Conservation (phyloP, 2,329 filamentous ascomycete genomes). For the Penicillium verrucosum region DNA sequence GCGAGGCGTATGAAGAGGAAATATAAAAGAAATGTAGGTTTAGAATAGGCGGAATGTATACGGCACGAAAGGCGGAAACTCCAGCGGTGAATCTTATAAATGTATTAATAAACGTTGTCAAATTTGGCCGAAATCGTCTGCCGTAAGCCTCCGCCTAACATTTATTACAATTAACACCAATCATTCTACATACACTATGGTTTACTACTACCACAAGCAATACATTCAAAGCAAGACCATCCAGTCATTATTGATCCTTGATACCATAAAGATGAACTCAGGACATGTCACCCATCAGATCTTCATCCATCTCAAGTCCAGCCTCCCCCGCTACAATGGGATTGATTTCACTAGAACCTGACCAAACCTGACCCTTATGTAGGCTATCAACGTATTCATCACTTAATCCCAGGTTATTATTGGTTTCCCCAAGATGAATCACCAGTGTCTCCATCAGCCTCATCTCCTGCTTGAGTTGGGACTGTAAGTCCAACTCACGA, state of each 20-base stretch:
- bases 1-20: too few species aligned
- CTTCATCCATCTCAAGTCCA: slow-evolving; percentile 37
- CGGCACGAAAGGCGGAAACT: too few species aligned
- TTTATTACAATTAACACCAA: background rate
- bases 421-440: slow-evolving; percentile 52
- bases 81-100: too few species aligned
- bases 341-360: slow-evolving; percentile 19
- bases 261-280: slow-evolving; percentile 5
- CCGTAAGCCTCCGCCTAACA: background rate
- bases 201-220: background rate
- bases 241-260: background rate
- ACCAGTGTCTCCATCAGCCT: slow-evolving; percentile 51
- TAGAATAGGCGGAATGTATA: too few species aligned
- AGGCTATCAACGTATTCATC: slow-evolving; percentile 58
- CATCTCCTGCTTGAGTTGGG: slow-evolving; percentile 50
- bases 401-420: slow-evolving; percentile 55
- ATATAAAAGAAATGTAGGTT: too few species aligned
- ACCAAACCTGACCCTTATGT: slow-evolving; percentile 46
- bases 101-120: too few species aligned
- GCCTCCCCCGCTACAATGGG: slow-evolving; percentile 8
- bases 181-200: background rate
- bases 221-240: background rate
- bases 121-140: too few species aligned
- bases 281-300: slow-evolving; percentile 40
- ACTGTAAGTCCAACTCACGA: slow-evolving; percentile 36